Conservation (phyloP, 169 alveolate species). For the Amoebophrya sp. region DNA sequence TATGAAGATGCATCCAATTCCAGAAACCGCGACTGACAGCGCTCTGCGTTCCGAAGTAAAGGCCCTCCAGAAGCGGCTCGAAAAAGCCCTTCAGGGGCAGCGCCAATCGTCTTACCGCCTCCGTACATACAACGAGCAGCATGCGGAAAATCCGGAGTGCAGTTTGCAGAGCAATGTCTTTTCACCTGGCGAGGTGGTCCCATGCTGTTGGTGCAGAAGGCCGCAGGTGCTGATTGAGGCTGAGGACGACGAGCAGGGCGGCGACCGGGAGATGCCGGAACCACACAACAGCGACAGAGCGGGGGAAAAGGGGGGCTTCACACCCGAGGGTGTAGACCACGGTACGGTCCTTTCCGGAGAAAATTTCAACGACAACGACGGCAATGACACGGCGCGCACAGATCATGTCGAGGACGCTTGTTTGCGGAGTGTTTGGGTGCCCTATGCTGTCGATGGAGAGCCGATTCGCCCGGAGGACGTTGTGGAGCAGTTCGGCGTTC, state of each 20-base stretch:
- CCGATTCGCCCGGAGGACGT: background rate
- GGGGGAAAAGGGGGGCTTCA: background rate
- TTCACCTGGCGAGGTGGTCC: background rate
- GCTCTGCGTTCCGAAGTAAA: no score
- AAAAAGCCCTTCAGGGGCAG: no score
- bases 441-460: background rate
- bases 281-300: background rate
- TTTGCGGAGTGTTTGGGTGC: background rate
- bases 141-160: background rate
- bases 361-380: background rate
- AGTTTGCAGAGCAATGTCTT: background rate
- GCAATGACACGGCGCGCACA: background rate
- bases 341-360: background rate
- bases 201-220: background rate
- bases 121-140: background rate
- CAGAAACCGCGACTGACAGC: no score
- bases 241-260: background rate
- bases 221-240: background rate
- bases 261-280: background rate
- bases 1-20: no score
- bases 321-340: background rate
- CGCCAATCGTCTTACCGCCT: no score
- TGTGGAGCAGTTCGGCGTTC: background rate
- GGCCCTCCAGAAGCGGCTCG: no score
- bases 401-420: background rate